These are phyloP conservation scores for Paratinospora sagittata DNA, from an alignment of 164 flowering plant species.

Conservation along the genomic window DNA sequence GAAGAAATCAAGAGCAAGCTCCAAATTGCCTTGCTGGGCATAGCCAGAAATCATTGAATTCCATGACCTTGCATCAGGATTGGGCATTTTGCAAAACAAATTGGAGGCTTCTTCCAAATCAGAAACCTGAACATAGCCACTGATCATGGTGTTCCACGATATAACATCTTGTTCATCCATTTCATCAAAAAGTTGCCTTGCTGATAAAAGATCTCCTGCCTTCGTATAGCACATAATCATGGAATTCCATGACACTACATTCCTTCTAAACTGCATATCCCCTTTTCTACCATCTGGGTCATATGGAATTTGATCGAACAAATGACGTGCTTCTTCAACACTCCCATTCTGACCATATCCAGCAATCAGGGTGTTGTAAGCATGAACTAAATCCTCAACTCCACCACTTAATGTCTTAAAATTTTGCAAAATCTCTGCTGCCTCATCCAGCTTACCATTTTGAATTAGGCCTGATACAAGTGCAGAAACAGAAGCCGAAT, in stretches of 20 bases:
- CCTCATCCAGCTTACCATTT: slow-evolving; percentile 11
- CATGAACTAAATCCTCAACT: slow-evolving; percentile 5
- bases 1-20: slow-evolving; percentile 13
- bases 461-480: slow-evolving; percentile 13
- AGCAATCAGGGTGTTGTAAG: slow-evolving; percentile 14
- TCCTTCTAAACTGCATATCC: not conserved
- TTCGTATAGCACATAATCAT: slow-evolving; percentile 15
- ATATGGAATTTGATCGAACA: slow-evolving; percentile 14
- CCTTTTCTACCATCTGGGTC: not conserved
- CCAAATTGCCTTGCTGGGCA: slow-evolving; percentile 11
- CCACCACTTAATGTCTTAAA: not conserved
- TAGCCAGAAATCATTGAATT: slow-evolving; percentile 14
- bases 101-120: slow-evolving; percentile 14
- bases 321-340: slow-evolving; percentile 6
- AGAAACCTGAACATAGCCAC: slow-evolving; percentile 8
- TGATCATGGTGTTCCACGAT: slow-evolving; percentile 14
- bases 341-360: slow-evolving; percentile 14
- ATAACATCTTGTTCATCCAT: slow-evolving; percentile 11
- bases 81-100: slow-evolving; percentile 7
- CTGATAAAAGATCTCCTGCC: slow-evolving; percentile 11
- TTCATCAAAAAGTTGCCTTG: slow-evolving; percentile 8
- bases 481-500: slow-evolving; percentile 12
- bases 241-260: slow-evolving; percentile 13
- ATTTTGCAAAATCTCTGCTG: slow-evolving; percentile 4
- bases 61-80: slow-evolving; percentile 13